A percentile compares a stretch with the other conserved stretches of the same genome.
Evolutionary conservation across 1,284 basidiomycete species (phyloP).

Genomic region (Pulveroboletus ridleyi): DNA sequence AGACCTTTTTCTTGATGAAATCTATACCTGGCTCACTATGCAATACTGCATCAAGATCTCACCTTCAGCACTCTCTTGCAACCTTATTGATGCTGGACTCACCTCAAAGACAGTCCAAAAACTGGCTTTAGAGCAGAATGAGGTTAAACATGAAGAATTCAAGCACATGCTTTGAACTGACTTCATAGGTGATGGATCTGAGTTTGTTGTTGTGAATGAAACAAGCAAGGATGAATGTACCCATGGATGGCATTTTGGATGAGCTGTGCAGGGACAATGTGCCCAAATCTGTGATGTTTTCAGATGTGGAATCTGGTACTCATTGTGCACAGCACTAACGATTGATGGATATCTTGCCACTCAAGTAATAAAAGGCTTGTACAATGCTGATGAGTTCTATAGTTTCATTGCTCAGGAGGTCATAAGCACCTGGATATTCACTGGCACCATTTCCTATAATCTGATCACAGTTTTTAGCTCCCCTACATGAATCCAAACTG

Average conservation of each 20-base stretch:
- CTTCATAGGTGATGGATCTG: background rate
- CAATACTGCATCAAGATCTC: background rate
- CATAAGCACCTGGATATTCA: no score
- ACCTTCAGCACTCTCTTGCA: background rate
- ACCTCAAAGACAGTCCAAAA: background rate
- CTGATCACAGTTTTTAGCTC: no score
- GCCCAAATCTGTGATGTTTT: no score
- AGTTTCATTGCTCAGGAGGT: no score
- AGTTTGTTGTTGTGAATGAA: background rate
- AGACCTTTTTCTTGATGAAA: background rate
- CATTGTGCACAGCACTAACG: no score
- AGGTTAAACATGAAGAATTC: background rate
- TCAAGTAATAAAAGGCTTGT: no score
- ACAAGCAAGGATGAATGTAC: no score
- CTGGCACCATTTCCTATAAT: no score
- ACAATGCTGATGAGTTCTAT: no score
- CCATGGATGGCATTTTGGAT: background rate
- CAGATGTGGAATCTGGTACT: no score
- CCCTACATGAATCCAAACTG: no score
- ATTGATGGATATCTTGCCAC: no score
- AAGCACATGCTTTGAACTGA: background rate
- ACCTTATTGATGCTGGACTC: background rate
- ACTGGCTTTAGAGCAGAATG: background rate
- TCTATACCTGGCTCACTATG: background rate
- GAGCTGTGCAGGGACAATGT: background rate